Base-by-base conservation (phyloP, 2,329 filamentous ascomycete species). In the Akanthomyces dipterigenus region DNA sequence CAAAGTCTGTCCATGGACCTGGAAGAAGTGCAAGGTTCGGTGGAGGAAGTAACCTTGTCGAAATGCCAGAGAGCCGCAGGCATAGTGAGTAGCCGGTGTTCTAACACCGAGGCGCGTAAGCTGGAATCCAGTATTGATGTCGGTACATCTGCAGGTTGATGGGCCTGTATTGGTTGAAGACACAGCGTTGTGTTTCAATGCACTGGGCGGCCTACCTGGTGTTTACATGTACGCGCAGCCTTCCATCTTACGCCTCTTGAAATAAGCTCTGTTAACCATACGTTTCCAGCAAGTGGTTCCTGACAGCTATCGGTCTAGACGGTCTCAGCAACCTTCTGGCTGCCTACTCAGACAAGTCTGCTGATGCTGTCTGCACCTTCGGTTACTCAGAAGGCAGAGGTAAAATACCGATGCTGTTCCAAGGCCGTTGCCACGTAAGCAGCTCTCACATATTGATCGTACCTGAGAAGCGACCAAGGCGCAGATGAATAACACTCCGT, bases 81-180 rank as follows among this genome's bases (percentile, higher is more conserved):
- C 61, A 78, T 82, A 67, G 90, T 96, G 24, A 26, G 59, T 55
- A 6, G 31, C 22, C 45, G 24, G 49, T 11, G 2, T n/a, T 9
- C 5, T n/a, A 16, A 18, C 20, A 12, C 2, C 26, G 43, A 22
- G 7, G 40, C 45, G 11, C 34, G 8, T 6, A 12, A 57, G 18
- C 34, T n/a, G n/a, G n/a, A n/a, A n/a, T 49, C 22, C 16, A 20
- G 31, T 49, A 4, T 31, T 57, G 34, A 59, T 34, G 31, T 9
- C 36, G 22, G 9, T 1, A 20, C 22, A 16, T 36, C n/a, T 62
- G 18, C 42, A 96, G 91, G 76, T 95, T 53, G 80, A 88, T 69
- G 92, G 92, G 1, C 93, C 96, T 3, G 95, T 97, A 9, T 81
- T 99, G 43, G 93, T 96, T 12, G 95, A 99, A 76, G 95, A 99